Conservation (phyloP, 2,329 filamentous ascomycete species). For the Xylaria sp. region DNA sequence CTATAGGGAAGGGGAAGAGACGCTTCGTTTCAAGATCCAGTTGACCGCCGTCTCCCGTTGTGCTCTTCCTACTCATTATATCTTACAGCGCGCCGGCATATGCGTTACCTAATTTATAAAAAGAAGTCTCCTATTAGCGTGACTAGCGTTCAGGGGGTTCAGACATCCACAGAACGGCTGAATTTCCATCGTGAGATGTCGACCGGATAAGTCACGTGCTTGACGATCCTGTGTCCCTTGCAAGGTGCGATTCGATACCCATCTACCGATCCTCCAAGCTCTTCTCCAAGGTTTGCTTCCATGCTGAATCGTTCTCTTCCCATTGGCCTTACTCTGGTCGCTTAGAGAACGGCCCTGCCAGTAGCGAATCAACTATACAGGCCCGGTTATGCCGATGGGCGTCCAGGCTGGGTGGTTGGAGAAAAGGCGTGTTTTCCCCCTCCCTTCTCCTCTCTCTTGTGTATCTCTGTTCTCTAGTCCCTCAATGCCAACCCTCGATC, state of each 20-base stretch:
- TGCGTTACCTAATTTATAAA: neutral
- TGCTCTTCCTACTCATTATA: constrained; percentile 1
- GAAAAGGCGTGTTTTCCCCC: neutral
- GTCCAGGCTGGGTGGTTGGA: constrained; percentile 12
- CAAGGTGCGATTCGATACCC: neutral
- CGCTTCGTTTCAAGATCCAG: constrained; percentile 11
- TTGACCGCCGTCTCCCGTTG: neutral
- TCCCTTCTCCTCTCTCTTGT: neutral
- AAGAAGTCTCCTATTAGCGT: neutral
- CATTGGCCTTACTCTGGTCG: neutral
- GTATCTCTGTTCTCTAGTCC: neutral
- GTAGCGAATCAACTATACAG: constrained; percentile 11
- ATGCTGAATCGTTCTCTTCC: neutral
- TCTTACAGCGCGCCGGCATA: neutral
- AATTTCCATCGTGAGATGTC: neutral
- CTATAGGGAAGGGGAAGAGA: constrained; percentile 11
- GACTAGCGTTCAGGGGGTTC: neutral
- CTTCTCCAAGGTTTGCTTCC: neutral
- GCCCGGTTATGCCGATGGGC: constrained; percentile 10
- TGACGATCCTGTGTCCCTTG: neutral
- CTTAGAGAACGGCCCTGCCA: neutral
- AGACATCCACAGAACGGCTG: neutral
- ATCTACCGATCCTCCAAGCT: neutral
- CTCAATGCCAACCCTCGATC: neutral
- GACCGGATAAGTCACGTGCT: constrained; percentile 18